Percentiles rank a stretch among this genome's conserved stretches.
Conservation (phyloP, 768 basidiomycete species). For the Calocera viscosa region DNA sequence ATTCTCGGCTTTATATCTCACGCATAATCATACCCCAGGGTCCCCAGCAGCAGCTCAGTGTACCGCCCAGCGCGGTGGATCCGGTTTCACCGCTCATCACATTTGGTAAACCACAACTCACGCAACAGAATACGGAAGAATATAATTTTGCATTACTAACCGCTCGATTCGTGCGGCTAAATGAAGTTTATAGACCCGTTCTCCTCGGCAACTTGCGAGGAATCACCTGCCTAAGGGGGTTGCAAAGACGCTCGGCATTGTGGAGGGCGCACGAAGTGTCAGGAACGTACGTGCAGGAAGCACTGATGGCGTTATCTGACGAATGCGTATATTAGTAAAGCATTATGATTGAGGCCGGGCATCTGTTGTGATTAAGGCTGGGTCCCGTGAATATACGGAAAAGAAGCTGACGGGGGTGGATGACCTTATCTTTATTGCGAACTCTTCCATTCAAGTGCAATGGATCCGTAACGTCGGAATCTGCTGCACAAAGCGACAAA, state of each 20-base stretch:
- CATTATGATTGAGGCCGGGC: background rate
- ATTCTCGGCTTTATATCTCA: background rate
- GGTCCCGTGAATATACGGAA: conserved; percentile 5
- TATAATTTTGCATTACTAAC: background rate
- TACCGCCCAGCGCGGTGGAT: background rate
- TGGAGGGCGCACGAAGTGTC: background rate
- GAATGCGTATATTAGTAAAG: background rate
- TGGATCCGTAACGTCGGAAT: too few species aligned
- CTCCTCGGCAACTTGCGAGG: background rate
- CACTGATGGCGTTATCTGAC: background rate
- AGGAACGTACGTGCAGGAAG: background rate
- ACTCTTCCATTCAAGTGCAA: too few species aligned
- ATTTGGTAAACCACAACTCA: background rate
- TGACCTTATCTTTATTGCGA: conserved; percentile 1
- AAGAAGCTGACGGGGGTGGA: background rate
- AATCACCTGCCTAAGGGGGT: background rate
- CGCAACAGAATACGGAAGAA: background rate
- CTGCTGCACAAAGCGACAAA: too few species aligned
- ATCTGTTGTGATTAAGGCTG: conserved; percentile 2
- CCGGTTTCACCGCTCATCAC: background rate
- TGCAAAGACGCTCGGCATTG: background rate
- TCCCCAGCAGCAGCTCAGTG: background rate
- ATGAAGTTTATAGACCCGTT: background rate
- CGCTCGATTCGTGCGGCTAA: background rate
- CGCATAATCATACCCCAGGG: conserved; percentile 1